Evolutionary conservation across 495 filamentous ascomycete species (phyloP).

Genomic region (Clavariopsis aquatica): DNA sequence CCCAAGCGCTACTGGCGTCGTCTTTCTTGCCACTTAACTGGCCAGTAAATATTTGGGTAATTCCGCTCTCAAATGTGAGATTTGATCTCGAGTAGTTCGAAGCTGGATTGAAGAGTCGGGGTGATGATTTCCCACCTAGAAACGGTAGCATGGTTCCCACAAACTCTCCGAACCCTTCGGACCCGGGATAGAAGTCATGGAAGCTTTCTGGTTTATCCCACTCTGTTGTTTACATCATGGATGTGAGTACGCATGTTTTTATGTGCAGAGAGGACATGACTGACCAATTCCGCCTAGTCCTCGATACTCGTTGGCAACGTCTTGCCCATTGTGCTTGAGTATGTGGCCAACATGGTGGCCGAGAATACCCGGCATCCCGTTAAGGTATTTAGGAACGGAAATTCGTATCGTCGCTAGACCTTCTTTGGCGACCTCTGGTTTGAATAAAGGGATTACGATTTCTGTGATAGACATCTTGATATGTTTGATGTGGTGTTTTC

Average conservation of each 20-base stretch:
- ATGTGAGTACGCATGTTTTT: too few species aligned
- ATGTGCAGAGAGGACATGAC: background rate
- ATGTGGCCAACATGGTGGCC: background rate
- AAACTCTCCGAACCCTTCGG: background rate
- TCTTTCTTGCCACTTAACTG: background rate
- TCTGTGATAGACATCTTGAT: slow-evolving; percentile 14
- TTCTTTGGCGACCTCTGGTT: slow-evolving; percentile 1
- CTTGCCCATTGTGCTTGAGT: background rate
- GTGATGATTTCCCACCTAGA: background rate
- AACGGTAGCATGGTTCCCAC: background rate
- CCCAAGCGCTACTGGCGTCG: background rate
- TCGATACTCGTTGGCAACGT: background rate
- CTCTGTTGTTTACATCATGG: background rate
- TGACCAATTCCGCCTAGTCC: background rate
- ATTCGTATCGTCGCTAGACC: background rate
- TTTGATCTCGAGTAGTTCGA: background rate
- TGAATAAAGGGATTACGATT: background rate
- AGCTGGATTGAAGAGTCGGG: background rate
- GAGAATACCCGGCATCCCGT: background rate
- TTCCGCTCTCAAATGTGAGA: background rate
- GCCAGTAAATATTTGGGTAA: slow-evolving; percentile 4
- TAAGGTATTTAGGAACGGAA: background rate
- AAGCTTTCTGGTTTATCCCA: slow-evolving; percentile 4
- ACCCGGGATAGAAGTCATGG: background rate
- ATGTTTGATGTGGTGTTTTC: background rate